Evolutionary conservation across 306 rosid species (phyloP).

Genomic region (Ceratonia siliqua): DNA sequence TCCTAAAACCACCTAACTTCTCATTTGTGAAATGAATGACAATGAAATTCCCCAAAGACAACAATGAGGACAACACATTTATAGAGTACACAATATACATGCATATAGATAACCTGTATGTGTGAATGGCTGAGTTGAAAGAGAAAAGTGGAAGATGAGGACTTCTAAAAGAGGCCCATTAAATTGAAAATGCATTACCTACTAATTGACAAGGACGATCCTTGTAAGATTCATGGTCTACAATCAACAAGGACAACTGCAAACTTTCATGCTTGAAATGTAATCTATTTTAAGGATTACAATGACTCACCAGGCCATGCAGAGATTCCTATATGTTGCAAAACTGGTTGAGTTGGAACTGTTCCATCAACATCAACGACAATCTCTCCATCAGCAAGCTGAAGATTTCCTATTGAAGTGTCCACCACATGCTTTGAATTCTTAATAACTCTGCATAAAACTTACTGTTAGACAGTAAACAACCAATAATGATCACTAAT

Average conservation of each 20-base stretch:
- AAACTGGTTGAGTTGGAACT: constrained; percentile 89
- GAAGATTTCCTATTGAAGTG: constrained; percentile 62
- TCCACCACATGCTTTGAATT: constrained; percentile 55
- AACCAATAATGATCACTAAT: constrained; percentile 19
- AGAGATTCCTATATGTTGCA: constrained; percentile 87
- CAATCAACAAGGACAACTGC: background rate
- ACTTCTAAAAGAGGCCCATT: background rate
- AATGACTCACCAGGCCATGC: constrained; percentile 88
- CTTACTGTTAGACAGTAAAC: constrained; percentile 22
- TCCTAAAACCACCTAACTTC: background rate
- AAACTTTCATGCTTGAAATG: background rate
- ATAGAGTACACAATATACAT: background rate
- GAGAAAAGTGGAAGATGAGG: background rate
- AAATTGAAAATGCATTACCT: background rate
- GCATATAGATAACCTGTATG: background rate
- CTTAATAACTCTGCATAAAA: constrained; percentile 65
- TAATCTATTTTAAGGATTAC: constrained; percentile 7
- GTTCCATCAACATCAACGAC: constrained; percentile 87
- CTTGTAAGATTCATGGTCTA: background rate
- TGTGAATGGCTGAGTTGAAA: background rate
- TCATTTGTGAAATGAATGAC: background rate
- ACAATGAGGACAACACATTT: too few species aligned
- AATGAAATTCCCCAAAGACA: background rate
- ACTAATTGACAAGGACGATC: background rate
- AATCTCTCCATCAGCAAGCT: constrained; percentile 75